Evolutionary conservation across 192 early-diverging fungal species (phyloP).

Genomic region (Backusella psychrophila): DNA sequence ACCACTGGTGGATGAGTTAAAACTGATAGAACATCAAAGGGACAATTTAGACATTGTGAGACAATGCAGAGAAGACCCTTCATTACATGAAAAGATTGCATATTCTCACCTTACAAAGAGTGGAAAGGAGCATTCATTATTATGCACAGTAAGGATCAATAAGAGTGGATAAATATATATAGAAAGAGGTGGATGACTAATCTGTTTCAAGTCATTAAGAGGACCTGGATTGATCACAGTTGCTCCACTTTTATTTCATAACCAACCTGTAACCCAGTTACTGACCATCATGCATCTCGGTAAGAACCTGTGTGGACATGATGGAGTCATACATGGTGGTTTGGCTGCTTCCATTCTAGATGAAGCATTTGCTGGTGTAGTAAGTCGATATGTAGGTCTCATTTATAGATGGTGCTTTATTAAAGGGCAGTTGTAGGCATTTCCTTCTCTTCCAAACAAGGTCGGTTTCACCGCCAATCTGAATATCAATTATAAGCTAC

Average conservation of each 20-base stretch:
- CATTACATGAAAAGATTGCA: constrained; percentile 13
- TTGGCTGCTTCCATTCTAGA: constrained; percentile 71
- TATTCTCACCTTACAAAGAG: constrained; percentile 19
- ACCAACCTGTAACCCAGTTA: constrained; percentile 41
- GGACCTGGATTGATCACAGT: constrained; percentile 55
- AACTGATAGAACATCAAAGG: background rate
- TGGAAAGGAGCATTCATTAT: constrained; percentile 21
- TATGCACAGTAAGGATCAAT: constrained; percentile 23
- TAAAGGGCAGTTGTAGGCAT: constrained; percentile 6
- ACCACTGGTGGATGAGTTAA: background rate
- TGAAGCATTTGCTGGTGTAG: constrained; percentile 58
- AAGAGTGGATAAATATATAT: background rate
- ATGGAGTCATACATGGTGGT: constrained; percentile 78
- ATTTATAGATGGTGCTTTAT: background rate
- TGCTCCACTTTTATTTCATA: constrained; percentile 51
- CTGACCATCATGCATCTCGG: constrained; percentile 65
- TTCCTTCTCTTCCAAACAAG: constrained; percentile 60
- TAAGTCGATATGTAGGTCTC: background rate
- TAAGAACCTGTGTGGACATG: constrained; percentile 71
- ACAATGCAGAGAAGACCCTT: constrained; percentile 14
- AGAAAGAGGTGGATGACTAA: background rate
- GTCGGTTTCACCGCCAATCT: constrained; percentile 74
- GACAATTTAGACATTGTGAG: constrained; percentile 29
- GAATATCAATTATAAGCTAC: constrained; percentile 71
- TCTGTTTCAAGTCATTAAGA: constrained; percentile 30